These are phyloP conservation scores for Knoxdaviesia capensis DNA, from an alignment of 2,329 filamentous ascomycete species.

Conservation along the genomic window DNA sequence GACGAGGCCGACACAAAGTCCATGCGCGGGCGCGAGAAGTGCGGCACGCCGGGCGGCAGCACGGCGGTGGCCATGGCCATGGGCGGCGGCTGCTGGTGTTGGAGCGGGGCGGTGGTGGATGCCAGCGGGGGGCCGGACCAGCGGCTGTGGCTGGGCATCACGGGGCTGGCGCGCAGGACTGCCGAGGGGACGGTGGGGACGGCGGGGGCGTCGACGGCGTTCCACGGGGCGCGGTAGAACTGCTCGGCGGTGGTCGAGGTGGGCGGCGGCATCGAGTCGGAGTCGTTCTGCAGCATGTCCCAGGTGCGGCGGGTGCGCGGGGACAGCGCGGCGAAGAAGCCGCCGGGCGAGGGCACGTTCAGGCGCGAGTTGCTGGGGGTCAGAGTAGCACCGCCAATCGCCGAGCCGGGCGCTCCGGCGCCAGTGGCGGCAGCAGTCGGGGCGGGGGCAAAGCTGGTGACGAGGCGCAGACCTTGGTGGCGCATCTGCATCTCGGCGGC, in stretches of 20 bases:
- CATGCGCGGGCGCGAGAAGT: too few species aligned
- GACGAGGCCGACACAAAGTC: too few species aligned
- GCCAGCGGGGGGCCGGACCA: not conserved
- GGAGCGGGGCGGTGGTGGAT: not conserved
- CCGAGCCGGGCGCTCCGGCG: conserved; percentile 13
- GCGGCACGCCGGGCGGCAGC: too few species aligned
- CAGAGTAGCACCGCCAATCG: conserved; percentile 50
- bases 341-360: conserved; percentile 78
- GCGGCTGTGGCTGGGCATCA: not conserved
- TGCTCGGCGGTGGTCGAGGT: conserved; percentile 82
- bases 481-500: conserved; percentile 22
- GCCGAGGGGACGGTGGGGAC: conserved; percentile 13
- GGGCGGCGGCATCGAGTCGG: conserved; percentile 38
- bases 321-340: conserved; percentile 76
- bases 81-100: not conserved
- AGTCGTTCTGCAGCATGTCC: conserved; percentile 39
- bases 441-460: conserved; percentile 19
- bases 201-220: conserved; percentile 15
- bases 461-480: conserved; percentile 28
- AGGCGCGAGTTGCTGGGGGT: too few species aligned
- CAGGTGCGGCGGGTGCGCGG: conserved; percentile 62
- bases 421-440: conserved; percentile 6
- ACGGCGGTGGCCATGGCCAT: not conserved
- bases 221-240: conserved; percentile 78
- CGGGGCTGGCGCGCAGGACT: not conserved